phyloP scores from a whole-genome alignment of 768 basidiomycete species.

The Termitomyces heimii region DNA sequence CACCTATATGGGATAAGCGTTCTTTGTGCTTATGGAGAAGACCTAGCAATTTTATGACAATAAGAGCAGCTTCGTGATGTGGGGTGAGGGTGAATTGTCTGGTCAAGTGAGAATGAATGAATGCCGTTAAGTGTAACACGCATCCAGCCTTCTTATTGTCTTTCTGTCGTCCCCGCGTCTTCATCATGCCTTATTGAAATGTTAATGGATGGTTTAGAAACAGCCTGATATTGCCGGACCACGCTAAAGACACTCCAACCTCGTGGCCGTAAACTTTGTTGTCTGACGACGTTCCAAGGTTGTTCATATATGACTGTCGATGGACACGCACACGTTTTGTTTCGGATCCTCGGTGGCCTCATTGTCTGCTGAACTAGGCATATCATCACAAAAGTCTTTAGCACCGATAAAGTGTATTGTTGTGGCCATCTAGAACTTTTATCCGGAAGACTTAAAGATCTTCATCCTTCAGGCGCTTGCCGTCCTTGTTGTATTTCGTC shows the following conservation, averaged over 20 bases:
- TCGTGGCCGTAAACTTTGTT: constrained; percentile 32
- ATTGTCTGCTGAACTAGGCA: constrained; percentile 18
- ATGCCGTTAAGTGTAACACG: constrained; percentile 1
- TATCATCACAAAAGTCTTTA: constrained; percentile 6
- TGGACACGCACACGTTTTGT: constrained; percentile 14
- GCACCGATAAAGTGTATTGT: constrained; percentile 15
- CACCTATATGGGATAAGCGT: constrained; percentile 13
- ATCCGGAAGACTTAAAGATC: constrained; percentile 23
- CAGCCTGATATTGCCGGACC: constrained; percentile 21
- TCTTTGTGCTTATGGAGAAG: constrained; percentile 7
- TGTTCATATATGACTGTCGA: constrained; percentile 18
- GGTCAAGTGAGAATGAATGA: constrained; percentile 11
- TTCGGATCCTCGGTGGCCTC: constrained; percentile 19
- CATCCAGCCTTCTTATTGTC: constrained; percentile 25
- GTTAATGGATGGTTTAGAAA: constrained; percentile 22
- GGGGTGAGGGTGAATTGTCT: constrained; percentile 17
- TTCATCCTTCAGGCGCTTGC: constrained; percentile 4
- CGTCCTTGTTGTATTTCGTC: constrained; percentile 2
- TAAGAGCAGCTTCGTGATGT: constrained; percentile 16
- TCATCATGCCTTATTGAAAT: constrained; percentile 25
- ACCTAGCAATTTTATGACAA: constrained; percentile 15
- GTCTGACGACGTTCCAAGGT: constrained; percentile 17
- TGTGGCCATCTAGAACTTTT: constrained; percentile 16
- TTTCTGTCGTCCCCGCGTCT: constrained; percentile 12
- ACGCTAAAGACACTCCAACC: constrained; percentile 18